These are phyloP conservation scores for Epichloe scottii DNA, from an alignment of 2,329 filamentous ascomycete species.

Conservation along the genomic window DNA sequence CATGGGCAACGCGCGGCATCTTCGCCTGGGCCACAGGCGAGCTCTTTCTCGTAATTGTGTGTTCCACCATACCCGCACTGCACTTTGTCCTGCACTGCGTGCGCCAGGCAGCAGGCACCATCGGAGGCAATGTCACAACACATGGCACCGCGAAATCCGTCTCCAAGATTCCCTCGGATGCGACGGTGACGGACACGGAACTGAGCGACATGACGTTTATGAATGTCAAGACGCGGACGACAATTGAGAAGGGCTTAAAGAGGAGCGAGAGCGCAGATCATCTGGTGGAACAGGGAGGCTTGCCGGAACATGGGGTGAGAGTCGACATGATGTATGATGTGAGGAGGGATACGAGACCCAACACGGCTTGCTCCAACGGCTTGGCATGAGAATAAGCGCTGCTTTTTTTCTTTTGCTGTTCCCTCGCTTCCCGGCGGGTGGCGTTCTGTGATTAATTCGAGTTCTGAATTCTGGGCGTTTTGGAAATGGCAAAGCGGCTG, in stretches of 20 bases:
- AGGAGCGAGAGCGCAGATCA: constrained; percentile 5
- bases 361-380: constrained; percentile 3
- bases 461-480: no score
- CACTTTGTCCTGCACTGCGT: constrained; percentile 8
- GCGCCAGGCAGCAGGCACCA: constrained; percentile 2
- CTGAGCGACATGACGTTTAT: constrained; percentile 7
- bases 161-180: not conserved
- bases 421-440: no score
- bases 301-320: constrained; percentile 7
- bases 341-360: constrained; percentile 6
- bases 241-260: constrained; percentile 4
- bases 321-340: constrained; percentile 10
- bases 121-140: constrained; percentile 1
- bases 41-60: constrained; percentile 14
- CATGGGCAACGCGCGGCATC: constrained; percentile 12
- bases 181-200: constrained; percentile 4
- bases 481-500: no score
- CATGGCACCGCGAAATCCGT: constrained; percentile 1
- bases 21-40: constrained; percentile 13
- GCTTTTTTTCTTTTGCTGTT: no score
- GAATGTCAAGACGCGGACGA: constrained; percentile 9
- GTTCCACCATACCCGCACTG: constrained; percentile 11
- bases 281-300: constrained; percentile 6
- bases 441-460: no score
- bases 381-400: no score